A percentile compares a stretch with the other conserved stretches of the same genome.
These are phyloP conservation scores for Aegilops bicornis DNA, from an alignment of 176 grass and related monocot genomes.

Conservation along the genomic window DNA sequence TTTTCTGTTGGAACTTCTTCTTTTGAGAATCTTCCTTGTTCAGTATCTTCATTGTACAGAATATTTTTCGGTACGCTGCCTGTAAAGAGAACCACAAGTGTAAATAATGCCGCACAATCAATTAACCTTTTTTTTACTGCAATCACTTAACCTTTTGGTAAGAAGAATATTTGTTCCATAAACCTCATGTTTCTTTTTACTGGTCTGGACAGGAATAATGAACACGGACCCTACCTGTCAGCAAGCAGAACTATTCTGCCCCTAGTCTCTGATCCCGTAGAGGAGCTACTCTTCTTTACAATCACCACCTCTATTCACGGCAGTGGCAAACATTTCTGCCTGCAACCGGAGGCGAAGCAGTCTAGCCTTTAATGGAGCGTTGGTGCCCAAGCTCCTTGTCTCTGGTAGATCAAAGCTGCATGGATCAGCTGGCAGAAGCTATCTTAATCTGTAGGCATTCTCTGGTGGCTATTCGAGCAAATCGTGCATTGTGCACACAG, in stretches of 20 bases:
- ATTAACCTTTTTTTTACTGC: background rate
- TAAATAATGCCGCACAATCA: background rate
- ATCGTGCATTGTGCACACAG: background rate
- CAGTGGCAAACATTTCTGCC: no score
- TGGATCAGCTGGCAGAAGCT: background rate
- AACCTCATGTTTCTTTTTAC: background rate
- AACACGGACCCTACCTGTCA: background rate
- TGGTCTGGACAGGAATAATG: background rate
- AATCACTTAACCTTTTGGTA: background rate
- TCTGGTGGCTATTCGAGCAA: background rate
- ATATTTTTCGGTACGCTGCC: background rate
- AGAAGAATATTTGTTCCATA: background rate
- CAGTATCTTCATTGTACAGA: background rate
- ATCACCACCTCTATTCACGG: no score
- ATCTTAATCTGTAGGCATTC: background rate
- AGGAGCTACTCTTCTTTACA: no score
- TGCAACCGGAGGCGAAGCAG: no score
- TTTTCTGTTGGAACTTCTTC: background rate
- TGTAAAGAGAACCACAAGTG: background rate
- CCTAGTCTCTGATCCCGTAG: background rate
- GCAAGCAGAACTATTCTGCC: background rate
- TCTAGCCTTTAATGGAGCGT: no score
- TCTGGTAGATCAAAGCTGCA: background rate
- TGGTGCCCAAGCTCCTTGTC: no score
- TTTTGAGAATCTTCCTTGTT: background rate